Percentiles rank a stretch among this genome's conserved stretches.
These are phyloP conservation scores for Luffa acutangula DNA, from an alignment of 306 rosid genomes.

Conservation along the genomic window DNA sequence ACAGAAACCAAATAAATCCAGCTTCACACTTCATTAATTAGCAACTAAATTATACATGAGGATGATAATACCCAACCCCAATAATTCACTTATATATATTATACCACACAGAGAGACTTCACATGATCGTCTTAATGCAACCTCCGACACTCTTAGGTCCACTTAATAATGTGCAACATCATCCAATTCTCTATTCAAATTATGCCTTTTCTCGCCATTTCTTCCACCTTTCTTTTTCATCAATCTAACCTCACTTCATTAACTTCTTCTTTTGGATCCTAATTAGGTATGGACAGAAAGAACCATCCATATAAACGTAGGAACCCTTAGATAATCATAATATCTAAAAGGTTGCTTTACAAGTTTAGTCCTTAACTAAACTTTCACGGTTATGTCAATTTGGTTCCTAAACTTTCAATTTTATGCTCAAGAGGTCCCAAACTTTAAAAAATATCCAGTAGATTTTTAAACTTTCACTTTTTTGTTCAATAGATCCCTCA, in stretches of 20 bases:
- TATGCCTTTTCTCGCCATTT: not conserved
- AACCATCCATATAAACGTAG: no score
- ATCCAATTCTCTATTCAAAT: not conserved
- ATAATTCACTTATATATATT: not conserved
- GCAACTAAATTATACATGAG: not conserved
- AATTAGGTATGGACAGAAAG: no score
- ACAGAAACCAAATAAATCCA: not conserved
- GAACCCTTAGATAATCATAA: no score
- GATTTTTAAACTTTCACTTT: no score
- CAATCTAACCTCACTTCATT: not conserved
- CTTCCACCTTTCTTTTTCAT: not conserved
- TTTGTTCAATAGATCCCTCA: no score
- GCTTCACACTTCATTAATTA: not conserved
- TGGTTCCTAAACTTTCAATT: no score
- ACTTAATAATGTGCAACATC: not conserved
- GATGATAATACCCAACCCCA: not conserved
- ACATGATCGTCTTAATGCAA: not conserved
- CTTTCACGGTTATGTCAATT: no score
- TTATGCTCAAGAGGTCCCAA: no score
- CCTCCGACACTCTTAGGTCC: constrained; percentile 5
- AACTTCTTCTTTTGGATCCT: not conserved
- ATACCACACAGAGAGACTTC: not conserved
- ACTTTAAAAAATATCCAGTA: no score
- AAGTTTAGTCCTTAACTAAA: no score
- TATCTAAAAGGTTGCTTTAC: no score